Evolutionary conservation across 345 rosid genomes (phyloP).

Genomic region (Mallotus nudiflorus): DNA sequence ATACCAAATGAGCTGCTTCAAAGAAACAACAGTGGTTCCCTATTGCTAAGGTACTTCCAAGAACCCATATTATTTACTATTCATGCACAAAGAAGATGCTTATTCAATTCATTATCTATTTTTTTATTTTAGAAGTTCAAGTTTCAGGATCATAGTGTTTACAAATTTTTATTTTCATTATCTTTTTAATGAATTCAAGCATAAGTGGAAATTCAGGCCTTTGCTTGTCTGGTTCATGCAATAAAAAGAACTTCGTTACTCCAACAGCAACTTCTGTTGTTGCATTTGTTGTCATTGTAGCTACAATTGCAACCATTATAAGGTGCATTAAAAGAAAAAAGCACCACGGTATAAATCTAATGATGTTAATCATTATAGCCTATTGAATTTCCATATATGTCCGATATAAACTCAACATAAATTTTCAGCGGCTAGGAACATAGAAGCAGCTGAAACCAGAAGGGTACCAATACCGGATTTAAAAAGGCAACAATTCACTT

Average conservation of each 20-base stretch:
- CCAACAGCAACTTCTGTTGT: slow-evolving; percentile 27
- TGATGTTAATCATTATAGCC: not conserved
- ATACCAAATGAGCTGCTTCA: slow-evolving; percentile 23
- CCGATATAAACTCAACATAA: not conserved
- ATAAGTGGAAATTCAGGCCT: slow-evolving; percentile 34
- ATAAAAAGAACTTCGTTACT: slow-evolving; percentile 16
- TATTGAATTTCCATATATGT: not conserved
- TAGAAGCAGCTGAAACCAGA: not conserved
- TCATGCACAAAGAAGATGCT: not conserved
- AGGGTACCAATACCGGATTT: not conserved
- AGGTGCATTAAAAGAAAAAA: slow-evolving; percentile 25
- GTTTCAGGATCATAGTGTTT: too few relatives aligned
- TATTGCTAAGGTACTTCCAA: slow-evolving; percentile 18
- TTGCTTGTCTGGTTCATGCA: slow-evolving; percentile 21
- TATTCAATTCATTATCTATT: too few relatives aligned
- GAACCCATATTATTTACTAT: not conserved
- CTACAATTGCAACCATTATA: slow-evolving; percentile 14
- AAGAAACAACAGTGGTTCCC: slow-evolving; percentile 8
- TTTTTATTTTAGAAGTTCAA: too few relatives aligned
- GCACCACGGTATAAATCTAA: not conserved
- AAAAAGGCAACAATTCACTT: slow-evolving; percentile 29
- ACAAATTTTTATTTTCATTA: too few relatives aligned
- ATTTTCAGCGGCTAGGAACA: not conserved
- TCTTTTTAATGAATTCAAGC: not conserved
- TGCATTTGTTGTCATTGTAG: slow-evolving; percentile 17